phyloP scores from a whole-genome alignment of 2,329 filamentous ascomycete genomes.

The Aspergillus aculeatinus region DNA sequence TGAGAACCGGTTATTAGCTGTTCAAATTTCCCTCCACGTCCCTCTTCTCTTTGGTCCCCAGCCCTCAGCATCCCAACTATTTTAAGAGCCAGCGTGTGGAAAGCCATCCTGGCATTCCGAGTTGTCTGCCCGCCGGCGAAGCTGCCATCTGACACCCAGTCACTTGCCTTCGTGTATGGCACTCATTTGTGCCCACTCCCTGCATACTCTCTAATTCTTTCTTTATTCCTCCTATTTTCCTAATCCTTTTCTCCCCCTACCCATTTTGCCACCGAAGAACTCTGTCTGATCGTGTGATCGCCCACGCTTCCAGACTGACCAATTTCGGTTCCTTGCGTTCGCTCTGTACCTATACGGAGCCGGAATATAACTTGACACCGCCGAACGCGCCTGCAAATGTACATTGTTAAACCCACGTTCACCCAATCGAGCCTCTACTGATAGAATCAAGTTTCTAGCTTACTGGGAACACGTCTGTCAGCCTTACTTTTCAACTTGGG shows the following conservation, averaged over 20 bases:
- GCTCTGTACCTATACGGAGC: slow-evolving; percentile 22
- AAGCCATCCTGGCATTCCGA: slow-evolving; percentile 26
- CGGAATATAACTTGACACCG: slow-evolving; percentile 35
- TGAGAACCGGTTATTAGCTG: slow-evolving; percentile 23
- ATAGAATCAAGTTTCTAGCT: slow-evolving; percentile 22
- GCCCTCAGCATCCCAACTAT: slow-evolving; percentile 18
- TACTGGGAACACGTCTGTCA: slow-evolving; percentile 36
- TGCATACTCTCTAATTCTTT: slow-evolving; percentile 17
- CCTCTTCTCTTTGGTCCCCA: slow-evolving; percentile 16
- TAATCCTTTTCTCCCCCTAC: slow-evolving; percentile 21
- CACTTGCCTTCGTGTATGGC: slow-evolving; percentile 33
- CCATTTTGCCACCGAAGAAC: slow-evolving; percentile 1
- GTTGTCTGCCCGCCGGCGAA: slow-evolving; percentile 29
- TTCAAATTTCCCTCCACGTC: slow-evolving; percentile 13
- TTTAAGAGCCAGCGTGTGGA: slow-evolving; percentile 21
- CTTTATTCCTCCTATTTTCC: slow-evolving; percentile 14
- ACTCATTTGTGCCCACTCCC: slow-evolving; percentile 31
- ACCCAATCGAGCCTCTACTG: slow-evolving; percentile 31
- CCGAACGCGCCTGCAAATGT: slow-evolving; percentile 32
- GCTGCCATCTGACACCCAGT: slow-evolving; percentile 21
- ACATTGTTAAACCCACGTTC: slow-evolving; percentile 28
- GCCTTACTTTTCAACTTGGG: slow-evolving; percentile 26
- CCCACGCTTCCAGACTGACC: slow-evolving; percentile 21
- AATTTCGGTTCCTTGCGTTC: slow-evolving; percentile 17
- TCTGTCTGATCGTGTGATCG: slow-evolving; percentile 17